Evolutionary conservation across 1,139 yeast genomes (phyloP).

Genomic region (Suhomyces guaymorum): DNA sequence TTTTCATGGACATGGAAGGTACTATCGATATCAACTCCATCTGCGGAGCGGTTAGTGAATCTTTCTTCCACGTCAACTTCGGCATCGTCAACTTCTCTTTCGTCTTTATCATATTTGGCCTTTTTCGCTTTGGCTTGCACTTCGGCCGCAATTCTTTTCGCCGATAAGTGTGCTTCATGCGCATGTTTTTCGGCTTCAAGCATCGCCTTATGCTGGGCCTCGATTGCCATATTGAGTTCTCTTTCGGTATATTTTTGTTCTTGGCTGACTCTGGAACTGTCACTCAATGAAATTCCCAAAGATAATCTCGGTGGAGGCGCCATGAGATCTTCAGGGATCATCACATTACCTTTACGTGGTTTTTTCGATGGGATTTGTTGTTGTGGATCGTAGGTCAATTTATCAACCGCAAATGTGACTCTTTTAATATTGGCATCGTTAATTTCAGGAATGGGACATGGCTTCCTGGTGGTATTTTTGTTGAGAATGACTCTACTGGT

Average conservation of each 20-base stretch:
- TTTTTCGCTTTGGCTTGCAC: constrained; percentile 8
- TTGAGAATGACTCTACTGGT: constrained; percentile 41
- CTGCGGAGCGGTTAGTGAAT: constrained; percentile 25
- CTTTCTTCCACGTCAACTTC: constrained; percentile 17
- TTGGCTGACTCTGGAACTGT: constrained; percentile 23
- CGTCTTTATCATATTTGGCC: constrained; percentile 16
- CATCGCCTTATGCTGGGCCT: constrained; percentile 54
- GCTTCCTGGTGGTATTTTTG: constrained; percentile 43
- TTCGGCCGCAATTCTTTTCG: constrained; percentile 66
- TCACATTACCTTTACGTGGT: constrained; percentile 78
- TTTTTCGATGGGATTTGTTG: constrained; percentile 91
- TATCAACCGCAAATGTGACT: constrained; percentile 75
- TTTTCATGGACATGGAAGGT: constrained; percentile 72
- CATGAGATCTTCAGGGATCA: constrained; percentile 68
- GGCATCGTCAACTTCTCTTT: constrained; percentile 25
- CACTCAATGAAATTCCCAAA: constrained; percentile 56
- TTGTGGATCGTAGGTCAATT: constrained; percentile 78
- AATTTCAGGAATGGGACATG: constrained; percentile 42
- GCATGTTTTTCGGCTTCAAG: constrained; percentile 71
- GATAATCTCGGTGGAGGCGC: constrained; percentile 66
- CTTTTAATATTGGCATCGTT: constrained; percentile 48
- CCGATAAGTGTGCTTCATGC: constrained; percentile 71
- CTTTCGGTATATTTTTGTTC: constrained; percentile 47
- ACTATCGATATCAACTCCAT: constrained; percentile 42
- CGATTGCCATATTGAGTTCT: constrained; percentile 56